Evolutionary conservation across 164 flowering plant genomes (phyloP).

Genomic region (Saururus chinensis): DNA sequence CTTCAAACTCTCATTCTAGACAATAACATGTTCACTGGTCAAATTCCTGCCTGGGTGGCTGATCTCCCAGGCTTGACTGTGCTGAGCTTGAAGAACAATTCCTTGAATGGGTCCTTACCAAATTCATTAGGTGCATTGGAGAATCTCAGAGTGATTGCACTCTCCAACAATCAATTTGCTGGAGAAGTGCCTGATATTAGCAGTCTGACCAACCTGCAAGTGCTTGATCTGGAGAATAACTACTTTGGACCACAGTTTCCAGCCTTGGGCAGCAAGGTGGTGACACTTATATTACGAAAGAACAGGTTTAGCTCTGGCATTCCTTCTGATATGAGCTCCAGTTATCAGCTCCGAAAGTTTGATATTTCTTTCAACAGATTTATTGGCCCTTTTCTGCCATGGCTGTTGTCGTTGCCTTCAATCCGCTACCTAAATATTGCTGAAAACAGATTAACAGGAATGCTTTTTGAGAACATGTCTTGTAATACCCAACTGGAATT

Average conservation of each 20-base stretch:
- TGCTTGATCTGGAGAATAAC: constrained; percentile 70
- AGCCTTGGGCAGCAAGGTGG: constrained; percentile 42
- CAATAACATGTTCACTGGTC: constrained; percentile 58
- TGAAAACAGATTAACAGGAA: constrained; percentile 69
- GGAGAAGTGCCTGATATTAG: constrained; percentile 83
- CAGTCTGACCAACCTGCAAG: constrained; percentile 75
- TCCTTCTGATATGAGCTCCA: constrained; percentile 49
- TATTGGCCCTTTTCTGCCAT: constrained; percentile 63
- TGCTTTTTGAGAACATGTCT: constrained; percentile 48
- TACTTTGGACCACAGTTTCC: constrained; percentile 74
- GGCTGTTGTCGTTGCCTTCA: constrained; percentile 63
- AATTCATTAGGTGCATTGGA: constrained; percentile 39
- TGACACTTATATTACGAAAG: constrained; percentile 46
- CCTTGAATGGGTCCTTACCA: constrained; percentile 56
- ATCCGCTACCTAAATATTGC: constrained; percentile 53
- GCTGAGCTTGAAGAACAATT: constrained; percentile 68
- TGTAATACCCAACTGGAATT: constrained; percentile 48
- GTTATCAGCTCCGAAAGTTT: constrained; percentile 51
- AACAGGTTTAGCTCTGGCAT: constrained; percentile 69
- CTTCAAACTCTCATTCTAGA: constrained; percentile 80
- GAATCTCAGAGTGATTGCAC: constrained; percentile 57
- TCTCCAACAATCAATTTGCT: constrained; percentile 54
- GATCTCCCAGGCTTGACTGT: constrained; percentile 48
- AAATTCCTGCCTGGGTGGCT: constrained; percentile 47
- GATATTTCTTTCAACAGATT: constrained; percentile 77